Percentiles rank a stretch among this genome's conserved stretches.
phyloP scores from a whole-genome alignment of 345 rosid genomes.

The Toxicodendron radicans region DNA sequence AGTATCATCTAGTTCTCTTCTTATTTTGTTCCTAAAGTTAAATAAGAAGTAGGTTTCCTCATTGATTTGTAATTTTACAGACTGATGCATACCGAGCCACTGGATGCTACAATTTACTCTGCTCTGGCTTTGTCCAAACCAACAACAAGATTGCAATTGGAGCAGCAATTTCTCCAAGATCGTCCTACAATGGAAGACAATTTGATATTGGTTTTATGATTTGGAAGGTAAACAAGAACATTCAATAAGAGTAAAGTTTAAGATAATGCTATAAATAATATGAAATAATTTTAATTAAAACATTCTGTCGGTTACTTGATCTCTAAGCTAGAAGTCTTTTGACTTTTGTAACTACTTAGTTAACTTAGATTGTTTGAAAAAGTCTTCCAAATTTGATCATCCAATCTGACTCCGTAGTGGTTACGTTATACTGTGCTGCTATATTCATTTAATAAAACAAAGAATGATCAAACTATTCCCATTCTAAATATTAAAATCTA shows the following conservation, averaged over 20 bases:
- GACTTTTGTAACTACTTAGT: background rate
- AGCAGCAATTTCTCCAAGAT: constrained; percentile 97
- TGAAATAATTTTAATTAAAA: background rate
- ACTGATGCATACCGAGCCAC: constrained; percentile 97
- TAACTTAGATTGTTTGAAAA: constrained; percentile 9
- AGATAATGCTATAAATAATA: background rate
- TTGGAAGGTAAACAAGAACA: constrained; percentile 76
- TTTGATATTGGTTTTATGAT: constrained; percentile 82
- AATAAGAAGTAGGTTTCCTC: background rate
- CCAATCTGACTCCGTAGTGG: constrained; percentile 3
- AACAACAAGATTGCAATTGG: constrained; percentile 90
- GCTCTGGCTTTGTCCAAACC: constrained; percentile 97
- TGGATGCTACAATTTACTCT: constrained; percentile 93
- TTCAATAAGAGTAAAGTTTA: background rate
- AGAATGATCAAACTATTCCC: background rate
- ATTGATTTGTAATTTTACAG: constrained; percentile 37
- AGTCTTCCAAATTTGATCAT: background rate
- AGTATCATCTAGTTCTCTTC: constrained; percentile 24
- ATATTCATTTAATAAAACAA: background rate
- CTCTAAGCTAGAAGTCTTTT: background rate
- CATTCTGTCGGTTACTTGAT: background rate
- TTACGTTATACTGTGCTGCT: background rate
- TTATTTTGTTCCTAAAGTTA: background rate
- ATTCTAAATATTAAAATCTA: constrained; percentile 16
- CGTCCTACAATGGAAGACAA: constrained; percentile 79